A percentile compares a stretch with the other conserved stretches of the same genome.
Evolutionary conservation across 495 filamentous ascomycete species (phyloP).

Genomic region (Aspergillus ostianus): DNA sequence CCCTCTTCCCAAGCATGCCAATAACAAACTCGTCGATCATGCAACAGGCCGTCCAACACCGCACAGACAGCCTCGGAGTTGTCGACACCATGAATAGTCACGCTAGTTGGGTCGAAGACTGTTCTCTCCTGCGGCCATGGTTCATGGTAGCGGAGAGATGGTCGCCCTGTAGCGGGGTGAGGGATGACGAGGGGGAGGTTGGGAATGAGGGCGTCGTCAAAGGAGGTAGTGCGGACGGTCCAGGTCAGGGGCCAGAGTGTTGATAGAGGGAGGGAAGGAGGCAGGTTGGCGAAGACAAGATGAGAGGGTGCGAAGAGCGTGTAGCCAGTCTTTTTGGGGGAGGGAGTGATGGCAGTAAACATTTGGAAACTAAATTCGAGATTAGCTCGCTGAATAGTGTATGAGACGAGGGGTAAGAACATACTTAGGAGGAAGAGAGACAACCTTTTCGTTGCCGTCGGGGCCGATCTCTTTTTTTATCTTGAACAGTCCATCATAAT

Average conservation of each 20-base stretch:
- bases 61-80: conserved; percentile 15
- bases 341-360: conserved; percentile 48
- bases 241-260: conserved; percentile 41
- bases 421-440: conserved; percentile 26
- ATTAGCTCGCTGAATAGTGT: not conserved
- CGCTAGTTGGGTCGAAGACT: conserved; percentile 44
- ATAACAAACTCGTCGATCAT: conserved; percentile 51
- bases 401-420: not conserved
- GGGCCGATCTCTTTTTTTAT: conserved; percentile 37
- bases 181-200: conserved; percentile 48
- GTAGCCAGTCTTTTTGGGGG: conserved; percentile 46
- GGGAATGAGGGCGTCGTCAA: conserved; percentile 39
- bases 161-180: conserved; percentile 41
- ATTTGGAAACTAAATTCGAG: conserved; percentile 41
- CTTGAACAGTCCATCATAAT: conserved; percentile 56
- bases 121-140: conserved; percentile 51
- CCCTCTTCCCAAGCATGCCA: conserved; percentile 51
- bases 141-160: conserved; percentile 55
- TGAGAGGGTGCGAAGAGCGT: conserved; percentile 53
- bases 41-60: conserved; percentile 38
- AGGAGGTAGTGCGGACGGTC: conserved; percentile 38
- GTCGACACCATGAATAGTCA: conserved; percentile 45
- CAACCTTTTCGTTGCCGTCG: conserved; percentile 24
- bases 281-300: conserved; percentile 50
- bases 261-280: conserved; percentile 35